phyloP scores from a whole-genome alignment of 192 early-diverging fungal species.

The Coemansia sp. region DNA sequence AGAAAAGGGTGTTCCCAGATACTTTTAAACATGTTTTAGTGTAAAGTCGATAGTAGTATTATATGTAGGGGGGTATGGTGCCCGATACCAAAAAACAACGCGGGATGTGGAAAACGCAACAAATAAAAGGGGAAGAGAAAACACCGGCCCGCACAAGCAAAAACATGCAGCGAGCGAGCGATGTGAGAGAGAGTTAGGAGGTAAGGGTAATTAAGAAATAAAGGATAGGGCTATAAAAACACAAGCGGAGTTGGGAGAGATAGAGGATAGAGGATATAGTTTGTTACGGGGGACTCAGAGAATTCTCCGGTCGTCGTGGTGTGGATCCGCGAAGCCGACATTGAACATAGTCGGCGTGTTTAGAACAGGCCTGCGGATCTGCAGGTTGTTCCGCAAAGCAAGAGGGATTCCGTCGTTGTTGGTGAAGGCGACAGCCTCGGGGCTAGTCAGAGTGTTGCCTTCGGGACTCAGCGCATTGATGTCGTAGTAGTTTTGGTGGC shows the following conservation, averaged over 20 bases:
- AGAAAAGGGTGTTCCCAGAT: too few species aligned
- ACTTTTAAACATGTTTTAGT: too few species aligned
- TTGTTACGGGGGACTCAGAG: background rate
- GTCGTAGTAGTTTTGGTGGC: slow-evolving; percentile 25
- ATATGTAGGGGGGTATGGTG: too few species aligned
- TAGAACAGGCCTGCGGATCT: slow-evolving; percentile 38
- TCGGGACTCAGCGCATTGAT: background rate
- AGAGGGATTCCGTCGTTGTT: slow-evolving; percentile 36
- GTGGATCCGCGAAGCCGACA: slow-evolving; percentile 2
- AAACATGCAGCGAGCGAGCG: background rate
- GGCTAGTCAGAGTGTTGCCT: slow-evolving; percentile 23
- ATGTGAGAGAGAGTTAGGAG: background rate
- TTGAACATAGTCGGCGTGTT: slow-evolving; percentile 41
- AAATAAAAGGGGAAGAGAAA: too few species aligned
- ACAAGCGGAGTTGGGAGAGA: background rate
- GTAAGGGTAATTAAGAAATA: background rate
- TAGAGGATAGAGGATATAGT: background rate
- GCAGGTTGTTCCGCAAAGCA: slow-evolving; percentile 42
- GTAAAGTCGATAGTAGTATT: too few species aligned
- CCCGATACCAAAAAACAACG: too few species aligned
- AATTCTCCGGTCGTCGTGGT: slow-evolving; percentile 20
- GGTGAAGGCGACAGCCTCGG: slow-evolving; percentile 14
- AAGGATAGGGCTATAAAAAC: background rate
- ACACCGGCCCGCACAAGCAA: background rate
- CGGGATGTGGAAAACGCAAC: too few species aligned